Evolutionary conservation across 345 rosid genomes (phyloP).

Genomic region (Citrus cavaleriei): DNA sequence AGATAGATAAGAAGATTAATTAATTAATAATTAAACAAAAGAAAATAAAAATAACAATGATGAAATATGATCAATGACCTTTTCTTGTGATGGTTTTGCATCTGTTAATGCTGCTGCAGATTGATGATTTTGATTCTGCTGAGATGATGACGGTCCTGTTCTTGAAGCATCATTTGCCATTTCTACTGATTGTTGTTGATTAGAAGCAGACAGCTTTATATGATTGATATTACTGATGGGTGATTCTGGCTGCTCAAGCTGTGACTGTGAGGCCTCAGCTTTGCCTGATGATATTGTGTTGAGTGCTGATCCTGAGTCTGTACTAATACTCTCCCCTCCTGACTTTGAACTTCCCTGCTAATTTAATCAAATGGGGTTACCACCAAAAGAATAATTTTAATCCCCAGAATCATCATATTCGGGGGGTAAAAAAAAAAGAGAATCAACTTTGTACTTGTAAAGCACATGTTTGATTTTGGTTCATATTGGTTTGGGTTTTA

Average conservation of each 20-base stretch:
- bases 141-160: constrained; percentile 41
- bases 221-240: constrained; percentile 42
- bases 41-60: too few species aligned
- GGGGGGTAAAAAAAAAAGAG: background rate
- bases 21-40: background rate
- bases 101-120: constrained; percentile 28
- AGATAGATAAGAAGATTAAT: background rate
- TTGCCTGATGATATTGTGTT: constrained; percentile 73
- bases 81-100: constrained; percentile 60
- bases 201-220: background rate
- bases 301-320: constrained; percentile 84
- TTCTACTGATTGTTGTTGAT: constrained; percentile 8
- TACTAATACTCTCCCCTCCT: constrained; percentile 53
- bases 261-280: constrained; percentile 41
- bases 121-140: constrained; percentile 36
- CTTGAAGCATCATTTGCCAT: constrained; percentile 52
- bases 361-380: background rate
- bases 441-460: background rate
- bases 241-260: constrained; percentile 66
- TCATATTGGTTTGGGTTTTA: background rate
- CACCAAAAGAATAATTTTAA: background rate
- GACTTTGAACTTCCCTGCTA: constrained; percentile 84
- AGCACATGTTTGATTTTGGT: background rate
- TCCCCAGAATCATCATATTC: background rate
- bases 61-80: constrained; percentile 36